Base-by-base conservation (phyloP, 208 protist species). In the Kentomonas sorsogonicus region DNA sequence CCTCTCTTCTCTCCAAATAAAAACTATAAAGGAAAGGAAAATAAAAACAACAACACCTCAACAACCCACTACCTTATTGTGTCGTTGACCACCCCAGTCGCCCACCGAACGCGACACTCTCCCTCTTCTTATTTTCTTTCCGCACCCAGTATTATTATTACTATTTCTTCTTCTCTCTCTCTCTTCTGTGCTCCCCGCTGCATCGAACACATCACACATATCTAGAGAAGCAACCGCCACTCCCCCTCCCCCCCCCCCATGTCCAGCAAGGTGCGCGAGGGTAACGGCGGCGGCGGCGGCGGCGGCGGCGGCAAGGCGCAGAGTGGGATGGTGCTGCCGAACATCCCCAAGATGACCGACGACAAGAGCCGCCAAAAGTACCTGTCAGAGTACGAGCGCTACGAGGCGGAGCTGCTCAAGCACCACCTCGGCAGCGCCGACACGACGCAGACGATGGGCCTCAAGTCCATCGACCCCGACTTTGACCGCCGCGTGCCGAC, bases 311-410 rank as follows among this genome's bases (percentile, higher is more conserved):
- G 29, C 25, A 73, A 72, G 45, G 60, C 16, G 22, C 56, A 67
- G 22, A n/a, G n/a, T n/a, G 60, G 53, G 23, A 78, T 94, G 43
- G 51, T 66, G 22, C 77, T 94, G 16, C 88, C 88, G 20, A 91
- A 91, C 62, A 86, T 94, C n/a, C 88, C 88, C 3, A 79, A 82
- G 60, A 73, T 88, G 39, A 77, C 74, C 2, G 88, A 94, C 54
- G 84, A 90, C 38, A 82, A 86, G 57, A 79, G 69, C 44, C 73
- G 78, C 29, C 57, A 72, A 31, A 87, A 86, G 60, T 86, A 91
- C 55, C 68, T 91, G 53, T 79, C 72, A 57, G 88, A 94, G 36
- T 95, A 95, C 50, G 89, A 95, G 1, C 89, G 83, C 52, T 88
- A 88, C 58, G 89, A 95, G 52, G 56, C 71, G n/a, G 89, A 95